Base-by-base conservation (phyloP, 768 basidiomycete genomes). In the Serendipita sp. region DNA sequence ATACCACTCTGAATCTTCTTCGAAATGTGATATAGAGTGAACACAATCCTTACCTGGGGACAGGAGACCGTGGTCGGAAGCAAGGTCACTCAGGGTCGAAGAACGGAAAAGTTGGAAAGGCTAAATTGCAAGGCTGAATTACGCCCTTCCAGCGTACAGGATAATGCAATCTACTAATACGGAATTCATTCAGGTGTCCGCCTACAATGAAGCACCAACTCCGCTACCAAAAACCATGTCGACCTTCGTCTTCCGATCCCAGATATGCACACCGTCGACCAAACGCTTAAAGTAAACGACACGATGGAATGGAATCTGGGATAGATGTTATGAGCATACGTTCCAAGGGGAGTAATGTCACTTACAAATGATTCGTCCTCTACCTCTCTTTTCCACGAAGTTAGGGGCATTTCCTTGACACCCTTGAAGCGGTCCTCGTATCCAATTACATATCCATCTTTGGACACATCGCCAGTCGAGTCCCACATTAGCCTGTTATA, bases 371-470 rank as follows among this genome's bases (percentile, higher is more conserved):
- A 67, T 46, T 71, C 70, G 64, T 70, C 66, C 46, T 70, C 70
- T 3, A 71, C 68, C 41, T 71, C 69, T 44, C 70, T 53, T 63
- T 68, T 68, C 70, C 70, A 71, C 37, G 64, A 63, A 38, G 24
- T 48, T 44, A 71, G 54, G 8, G 65, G 63, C 41, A 64, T 58
- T 64, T 71, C 69, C 47, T 66, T 68, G 34, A 71, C 54, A 1
- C 70, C 70, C 13, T 67, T 38, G 54, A 71, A 71, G 30, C 70
- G 70, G 64, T 71, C 70, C 47, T 71, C 70, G 51, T 71, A 71
- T 16, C 70, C 70, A 48, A 71, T 68, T 15, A 67, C 35, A 51
- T 67, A 69, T 30, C 67, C 69, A 8, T 67, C 65, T 46, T 66
- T 63, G 10, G 65, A 45, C 18, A 68, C 28, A 11, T 32, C 35